These are phyloP conservation scores for Phytophthora pini DNA, from an alignment of 352 stramenopile genomes.

Conservation along the genomic window DNA sequence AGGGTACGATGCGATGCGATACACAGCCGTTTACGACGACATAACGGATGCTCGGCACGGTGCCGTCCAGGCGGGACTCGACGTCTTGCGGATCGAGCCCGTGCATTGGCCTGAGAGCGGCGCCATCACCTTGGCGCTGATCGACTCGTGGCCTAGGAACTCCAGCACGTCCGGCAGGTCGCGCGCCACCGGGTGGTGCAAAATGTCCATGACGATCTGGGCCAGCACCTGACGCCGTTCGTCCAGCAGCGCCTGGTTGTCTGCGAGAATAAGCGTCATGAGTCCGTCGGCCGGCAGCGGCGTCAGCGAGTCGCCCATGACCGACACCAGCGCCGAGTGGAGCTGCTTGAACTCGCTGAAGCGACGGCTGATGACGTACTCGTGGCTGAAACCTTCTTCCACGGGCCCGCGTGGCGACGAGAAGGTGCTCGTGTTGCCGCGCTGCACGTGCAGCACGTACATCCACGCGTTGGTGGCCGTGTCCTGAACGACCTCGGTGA, in stretches of 20 bases:
- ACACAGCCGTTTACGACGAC: slow-evolving; percentile 14
- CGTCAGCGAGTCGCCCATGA: slow-evolving; percentile 60
- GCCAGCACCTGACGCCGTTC: slow-evolving; percentile 72
- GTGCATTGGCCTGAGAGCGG: slow-evolving; percentile 53
- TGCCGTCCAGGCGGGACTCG: slow-evolving; percentile 64
- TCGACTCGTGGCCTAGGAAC: slow-evolving; percentile 65
- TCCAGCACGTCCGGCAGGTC: slow-evolving; percentile 69
- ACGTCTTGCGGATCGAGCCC: slow-evolving; percentile 79
- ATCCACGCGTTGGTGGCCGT: slow-evolving; percentile 58
- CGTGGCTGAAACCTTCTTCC: slow-evolving; percentile 44
- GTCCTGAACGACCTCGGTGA: slow-evolving; percentile 76
- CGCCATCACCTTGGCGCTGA: slow-evolving; percentile 51
- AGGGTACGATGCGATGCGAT: neutral
- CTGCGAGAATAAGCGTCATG: slow-evolving; percentile 70
- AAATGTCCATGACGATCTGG: slow-evolving; percentile 65
- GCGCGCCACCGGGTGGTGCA: slow-evolving; percentile 57
- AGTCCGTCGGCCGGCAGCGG: slow-evolving; percentile 62
- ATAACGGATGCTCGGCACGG: slow-evolving; percentile 19
- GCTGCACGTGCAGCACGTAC: slow-evolving; percentile 65
- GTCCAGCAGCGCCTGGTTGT: slow-evolving; percentile 71
- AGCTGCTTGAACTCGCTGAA: slow-evolving; percentile 78
- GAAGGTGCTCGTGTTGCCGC: slow-evolving; percentile 41
- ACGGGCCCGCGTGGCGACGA: slow-evolving; percentile 35
- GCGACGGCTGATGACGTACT: slow-evolving; percentile 72
- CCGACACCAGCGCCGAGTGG: slow-evolving; percentile 50